phyloP scores from a whole-genome alignment of 169 alveolate genomes.

The Cyclospora cayetanensis region DNA sequence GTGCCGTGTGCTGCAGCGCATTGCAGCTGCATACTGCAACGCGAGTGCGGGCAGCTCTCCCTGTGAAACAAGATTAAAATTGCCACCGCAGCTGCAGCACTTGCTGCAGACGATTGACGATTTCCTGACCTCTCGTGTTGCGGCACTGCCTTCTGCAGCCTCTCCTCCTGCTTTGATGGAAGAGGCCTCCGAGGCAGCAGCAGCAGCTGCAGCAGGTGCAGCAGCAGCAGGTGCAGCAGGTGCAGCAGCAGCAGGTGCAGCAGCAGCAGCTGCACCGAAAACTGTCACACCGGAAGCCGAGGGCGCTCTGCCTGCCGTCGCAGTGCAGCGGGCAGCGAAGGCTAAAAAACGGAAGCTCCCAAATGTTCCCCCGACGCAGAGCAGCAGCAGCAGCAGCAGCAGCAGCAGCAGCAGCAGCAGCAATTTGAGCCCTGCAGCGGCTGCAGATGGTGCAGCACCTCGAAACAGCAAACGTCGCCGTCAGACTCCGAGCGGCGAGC shows the following conservation, averaged over 20 bases:
- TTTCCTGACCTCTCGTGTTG: not conserved
- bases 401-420: not conserved
- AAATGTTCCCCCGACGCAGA: too few species aligned
- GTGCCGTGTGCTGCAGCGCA: constrained; percentile 18
- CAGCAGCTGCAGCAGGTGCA: not conserved
- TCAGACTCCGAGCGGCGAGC: not conserved
- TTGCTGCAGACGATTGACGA: not conserved
- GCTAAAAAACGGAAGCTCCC: not conserved
- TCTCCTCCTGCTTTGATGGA: too few species aligned
- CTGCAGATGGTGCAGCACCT: not conserved
- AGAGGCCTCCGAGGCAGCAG: too few species aligned
- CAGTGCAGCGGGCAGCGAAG: not conserved
- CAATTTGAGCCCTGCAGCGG: not conserved
- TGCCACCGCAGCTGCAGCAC: constrained; percentile 18
- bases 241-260: not conserved
- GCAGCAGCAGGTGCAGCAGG: not conserved
- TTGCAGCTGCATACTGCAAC: constrained; percentile 5
- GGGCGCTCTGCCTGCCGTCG: too few species aligned
- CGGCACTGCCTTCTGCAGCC: not conserved
- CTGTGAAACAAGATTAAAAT: not conserved
- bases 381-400: constrained; percentile 1
- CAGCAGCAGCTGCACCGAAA: not conserved
- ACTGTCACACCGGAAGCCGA: too few species aligned
- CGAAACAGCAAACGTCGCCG: constrained; percentile 1
- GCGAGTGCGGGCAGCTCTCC: not conserved